Evolutionary conservation across 768 basidiomycete species (phyloP).

Genomic region (Termitomyces titanicus): DNA sequence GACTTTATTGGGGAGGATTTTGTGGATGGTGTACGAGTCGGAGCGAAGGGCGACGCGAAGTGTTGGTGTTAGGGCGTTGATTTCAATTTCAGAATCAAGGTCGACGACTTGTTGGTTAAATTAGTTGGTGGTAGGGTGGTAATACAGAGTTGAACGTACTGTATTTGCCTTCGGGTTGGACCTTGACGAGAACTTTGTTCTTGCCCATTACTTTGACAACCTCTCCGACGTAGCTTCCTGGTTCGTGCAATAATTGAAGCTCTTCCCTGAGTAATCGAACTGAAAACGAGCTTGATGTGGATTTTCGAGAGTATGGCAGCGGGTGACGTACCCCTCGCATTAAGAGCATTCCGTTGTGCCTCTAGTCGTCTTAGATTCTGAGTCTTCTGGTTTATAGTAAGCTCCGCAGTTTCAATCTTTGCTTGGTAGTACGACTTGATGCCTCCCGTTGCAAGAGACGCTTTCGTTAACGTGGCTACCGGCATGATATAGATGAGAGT

Average conservation of each 20-base stretch:
- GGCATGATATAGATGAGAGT: constrained; percentile 28
- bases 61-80: constrained; percentile 74
- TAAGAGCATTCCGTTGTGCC: constrained; percentile 95
- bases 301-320: not conserved
- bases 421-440: constrained; percentile 92
- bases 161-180: constrained; percentile 99
- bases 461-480: constrained; percentile 32
- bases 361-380: constrained; percentile 94
- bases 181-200: constrained; percentile 97
- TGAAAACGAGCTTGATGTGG: constrained; percentile 22
- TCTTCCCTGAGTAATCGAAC: constrained; percentile 91
- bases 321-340: constrained; percentile 71
- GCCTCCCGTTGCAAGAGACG: constrained; percentile 51
- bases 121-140: not conserved
- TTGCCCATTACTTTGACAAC: constrained; percentile 99
- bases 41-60: constrained; percentile 94
- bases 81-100: constrained; percentile 82
- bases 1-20: constrained; percentile 95
- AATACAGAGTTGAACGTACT: constrained; percentile 53
- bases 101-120: constrained; percentile 71
- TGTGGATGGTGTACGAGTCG: constrained; percentile 95
- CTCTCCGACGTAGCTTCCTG: constrained; percentile 97
- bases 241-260: constrained; percentile 62
- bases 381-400: constrained; percentile 93
- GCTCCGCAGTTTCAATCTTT: constrained; percentile 91